Percentiles rank a stretch among this genome's conserved stretches.
These are phyloP conservation scores for Moniliophthora roreri DNA, from an alignment of 1,284 basidiomycete species.

Conservation along the genomic window DNA sequence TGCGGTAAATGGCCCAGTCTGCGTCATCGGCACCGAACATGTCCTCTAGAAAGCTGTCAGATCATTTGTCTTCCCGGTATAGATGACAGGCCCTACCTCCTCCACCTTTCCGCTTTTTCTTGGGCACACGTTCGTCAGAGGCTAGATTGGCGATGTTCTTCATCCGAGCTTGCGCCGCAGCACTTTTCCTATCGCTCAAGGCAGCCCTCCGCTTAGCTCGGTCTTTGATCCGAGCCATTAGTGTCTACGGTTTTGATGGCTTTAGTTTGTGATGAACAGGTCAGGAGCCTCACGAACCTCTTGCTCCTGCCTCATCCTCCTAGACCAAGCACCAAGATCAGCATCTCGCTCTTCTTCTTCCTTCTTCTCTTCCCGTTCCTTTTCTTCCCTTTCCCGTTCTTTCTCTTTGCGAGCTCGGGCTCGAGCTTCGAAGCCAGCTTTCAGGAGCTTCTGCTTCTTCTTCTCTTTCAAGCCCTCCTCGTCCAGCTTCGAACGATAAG, in stretches of 20 bases:
- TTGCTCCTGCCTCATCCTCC: constrained; percentile 72
- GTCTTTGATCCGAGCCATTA: constrained; percentile 87
- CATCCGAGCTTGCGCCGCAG: constrained; percentile 95
- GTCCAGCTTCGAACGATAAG: constrained; percentile 58
- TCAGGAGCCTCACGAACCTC: constrained; percentile 50
- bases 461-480: constrained; percentile 96
- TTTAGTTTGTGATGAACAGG: background rate
- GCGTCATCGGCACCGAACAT: constrained; percentile 94
- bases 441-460: constrained; percentile 89
- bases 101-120: constrained; percentile 48
- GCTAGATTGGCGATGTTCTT: constrained; percentile 95
- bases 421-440: constrained; percentile 94
- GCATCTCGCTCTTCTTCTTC: constrained; percentile 81
- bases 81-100: background rate
- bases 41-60: constrained; percentile 62
- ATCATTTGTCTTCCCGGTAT: background rate
- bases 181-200: constrained; percentile 89
- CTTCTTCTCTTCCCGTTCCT: constrained; percentile 67
- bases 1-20: constrained; percentile 98
- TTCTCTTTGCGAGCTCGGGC: constrained; percentile 87
- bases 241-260: constrained; percentile 40
- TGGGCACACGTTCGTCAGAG: constrained; percentile 74
- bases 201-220: constrained; percentile 82
- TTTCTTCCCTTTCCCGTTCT: constrained; percentile 77
- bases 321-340: constrained; percentile 74